Conservation (phyloP, 805 yeast genomes). For the Lipomyces starkeyi region DNA sequence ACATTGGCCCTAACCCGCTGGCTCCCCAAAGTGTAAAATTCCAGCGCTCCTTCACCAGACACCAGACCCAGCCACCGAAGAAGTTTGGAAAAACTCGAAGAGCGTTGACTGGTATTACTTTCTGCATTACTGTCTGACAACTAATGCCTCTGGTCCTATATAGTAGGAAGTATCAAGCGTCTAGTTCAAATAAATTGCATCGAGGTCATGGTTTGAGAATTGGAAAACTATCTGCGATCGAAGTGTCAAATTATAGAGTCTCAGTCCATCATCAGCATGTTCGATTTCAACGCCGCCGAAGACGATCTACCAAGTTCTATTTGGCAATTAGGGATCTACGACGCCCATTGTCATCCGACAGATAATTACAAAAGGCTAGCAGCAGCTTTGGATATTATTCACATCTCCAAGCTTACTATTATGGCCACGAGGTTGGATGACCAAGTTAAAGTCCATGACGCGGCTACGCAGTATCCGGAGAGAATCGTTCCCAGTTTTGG, state of each 20-base stretch:
- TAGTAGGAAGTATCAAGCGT: too few relatives aligned
- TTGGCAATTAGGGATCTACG: conserved; percentile 37
- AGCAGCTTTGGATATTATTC: conserved; percentile 18
- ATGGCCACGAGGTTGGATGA: conserved; percentile 50
- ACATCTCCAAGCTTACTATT: conserved; percentile 39
- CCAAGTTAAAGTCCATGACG: conserved; percentile 43
- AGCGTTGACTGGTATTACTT: too few relatives aligned
- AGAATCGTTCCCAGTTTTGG: conserved; percentile 48
- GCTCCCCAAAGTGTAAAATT: background rate
- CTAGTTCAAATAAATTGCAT: too few relatives aligned
- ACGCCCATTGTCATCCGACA: conserved; percentile 52
- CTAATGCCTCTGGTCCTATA: too few relatives aligned
- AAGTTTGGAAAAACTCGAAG: too few relatives aligned
- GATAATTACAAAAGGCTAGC: conserved; percentile 43
- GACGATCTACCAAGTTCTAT: conserved; percentile 1
- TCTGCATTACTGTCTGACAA: too few relatives aligned
- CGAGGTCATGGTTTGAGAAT: background rate
- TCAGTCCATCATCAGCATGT: background rate
- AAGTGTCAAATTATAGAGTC: background rate
- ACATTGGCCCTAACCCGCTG: background rate
- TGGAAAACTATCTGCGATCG: background rate
- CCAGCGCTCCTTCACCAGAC: too few relatives aligned
- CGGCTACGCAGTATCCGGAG: conserved; percentile 41
- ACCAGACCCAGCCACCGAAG: background rate
- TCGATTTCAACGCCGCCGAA: background rate